Conservation (phyloP, 2,329 filamentous ascomycete genomes). For the Tolypocladium album region DNA sequence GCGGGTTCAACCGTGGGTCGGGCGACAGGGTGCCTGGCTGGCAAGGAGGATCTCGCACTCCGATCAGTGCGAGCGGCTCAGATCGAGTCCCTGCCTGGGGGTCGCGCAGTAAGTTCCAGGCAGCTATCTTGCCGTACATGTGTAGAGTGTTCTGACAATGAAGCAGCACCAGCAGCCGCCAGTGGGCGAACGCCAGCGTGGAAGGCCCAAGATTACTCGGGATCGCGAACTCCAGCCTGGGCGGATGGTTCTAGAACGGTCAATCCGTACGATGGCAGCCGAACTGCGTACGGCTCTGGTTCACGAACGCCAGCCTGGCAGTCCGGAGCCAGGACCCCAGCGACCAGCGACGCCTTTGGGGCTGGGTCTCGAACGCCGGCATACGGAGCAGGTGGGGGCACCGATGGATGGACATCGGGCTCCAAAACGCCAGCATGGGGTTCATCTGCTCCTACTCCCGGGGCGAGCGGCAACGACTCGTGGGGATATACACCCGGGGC, state of each 20-base stretch:
- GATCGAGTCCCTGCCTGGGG: constrained; percentile 73
- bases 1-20: constrained; percentile 33
- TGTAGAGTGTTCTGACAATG: background rate
- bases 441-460: constrained; percentile 46
- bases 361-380: constrained; percentile 59
- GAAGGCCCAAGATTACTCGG: constrained; percentile 40
- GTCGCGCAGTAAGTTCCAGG: constrained; percentile 47
- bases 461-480: constrained; percentile 44
- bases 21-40: constrained; percentile 42
- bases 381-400: constrained; percentile 34
- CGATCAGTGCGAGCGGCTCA: constrained; percentile 45
- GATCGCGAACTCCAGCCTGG: constrained; percentile 61
- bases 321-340: constrained; percentile 64
- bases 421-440: constrained; percentile 72
- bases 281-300: constrained; percentile 67
- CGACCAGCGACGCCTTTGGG: constrained; percentile 48
- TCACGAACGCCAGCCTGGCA: constrained; percentile 69
- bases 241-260: constrained; percentile 55
- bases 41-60: constrained; percentile 59
- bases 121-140: background rate
- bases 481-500: constrained; percentile 49
- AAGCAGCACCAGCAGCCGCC: constrained; percentile 42
- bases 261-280: constrained; percentile 62
- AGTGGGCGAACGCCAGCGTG: constrained; percentile 54
- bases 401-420: constrained; percentile 54